Percentiles rank a stretch among this genome's conserved stretches.
These are phyloP conservation scores for Chaetomium strumarium DNA, from an alignment of 2,329 filamentous ascomycete genomes.

Conservation along the genomic window DNA sequence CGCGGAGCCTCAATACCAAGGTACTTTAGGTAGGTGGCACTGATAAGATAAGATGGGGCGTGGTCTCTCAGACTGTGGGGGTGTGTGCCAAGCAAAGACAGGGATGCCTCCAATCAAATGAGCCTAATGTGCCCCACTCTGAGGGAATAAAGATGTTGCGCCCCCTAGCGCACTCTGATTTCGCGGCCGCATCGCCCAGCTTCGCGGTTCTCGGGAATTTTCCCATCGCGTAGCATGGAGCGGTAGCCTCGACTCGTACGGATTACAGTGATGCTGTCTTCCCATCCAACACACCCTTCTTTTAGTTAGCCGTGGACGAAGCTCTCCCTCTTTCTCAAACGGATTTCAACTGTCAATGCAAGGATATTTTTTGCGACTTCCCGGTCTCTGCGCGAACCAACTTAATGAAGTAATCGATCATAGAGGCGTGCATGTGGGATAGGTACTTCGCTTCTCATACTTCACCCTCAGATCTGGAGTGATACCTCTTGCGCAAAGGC, in stretches of 20 bases:
- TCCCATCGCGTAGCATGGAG: constrained; percentile 16
- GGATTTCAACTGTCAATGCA: no score
- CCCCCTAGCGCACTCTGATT: constrained; percentile 32
- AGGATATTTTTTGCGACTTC: not conserved
- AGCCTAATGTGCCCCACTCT: not conserved
- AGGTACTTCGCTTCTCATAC: no score
- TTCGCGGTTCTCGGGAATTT: constrained; percentile 25
- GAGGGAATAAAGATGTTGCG: constrained; percentile 26
- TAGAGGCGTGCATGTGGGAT: no score
- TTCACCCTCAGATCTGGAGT: no score
- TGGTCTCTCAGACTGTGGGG: not conserved
- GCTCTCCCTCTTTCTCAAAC: no score
- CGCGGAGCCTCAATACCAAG: no score
- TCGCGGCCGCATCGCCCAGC: constrained; percentile 31
- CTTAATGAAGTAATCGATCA: no score
- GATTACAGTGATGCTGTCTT: constrained; percentile 13
- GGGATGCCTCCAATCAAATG: not conserved
- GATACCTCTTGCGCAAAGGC: not conserved
- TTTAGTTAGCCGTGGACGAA: no score
- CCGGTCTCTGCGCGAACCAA: no score
- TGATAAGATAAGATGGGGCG: constrained; percentile 8
- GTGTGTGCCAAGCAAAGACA: not conserved
- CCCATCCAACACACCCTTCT: no score
- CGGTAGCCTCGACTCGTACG: constrained; percentile 12
- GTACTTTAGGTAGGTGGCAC: not conserved